Evolutionary conservation across 257 asterid genomes (phyloP).

Genomic region (Solanum chiquidenum): DNA sequence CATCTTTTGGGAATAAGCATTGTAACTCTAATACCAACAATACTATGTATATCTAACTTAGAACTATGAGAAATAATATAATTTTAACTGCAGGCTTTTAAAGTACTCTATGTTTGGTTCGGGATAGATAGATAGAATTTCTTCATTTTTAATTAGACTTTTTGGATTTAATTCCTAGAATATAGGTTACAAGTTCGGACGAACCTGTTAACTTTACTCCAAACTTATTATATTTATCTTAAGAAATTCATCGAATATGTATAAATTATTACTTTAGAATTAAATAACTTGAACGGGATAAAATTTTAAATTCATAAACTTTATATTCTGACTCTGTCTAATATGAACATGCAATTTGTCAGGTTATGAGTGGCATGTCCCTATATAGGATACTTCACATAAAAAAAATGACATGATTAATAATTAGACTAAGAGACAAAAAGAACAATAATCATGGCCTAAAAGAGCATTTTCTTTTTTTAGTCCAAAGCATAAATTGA

Average conservation of each 20-base stretch:
- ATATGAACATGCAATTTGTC: background rate
- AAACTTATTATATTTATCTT: background rate
- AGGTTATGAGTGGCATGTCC: background rate
- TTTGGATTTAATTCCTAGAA: fast-evolving
- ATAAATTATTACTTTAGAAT: background rate
- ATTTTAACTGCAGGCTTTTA: background rate
- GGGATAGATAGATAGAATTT: too few species aligned
- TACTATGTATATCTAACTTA: background rate
- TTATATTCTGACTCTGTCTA: too few species aligned
- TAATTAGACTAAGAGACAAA: background rate
- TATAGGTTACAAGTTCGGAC: fast-evolving
- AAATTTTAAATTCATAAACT: too few species aligned
- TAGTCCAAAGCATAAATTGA: too few species aligned
- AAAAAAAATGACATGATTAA: background rate
- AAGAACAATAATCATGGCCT: background rate
- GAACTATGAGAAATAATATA: background rate
- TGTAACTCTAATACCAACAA: constrained; percentile 6
- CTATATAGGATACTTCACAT: background rate
- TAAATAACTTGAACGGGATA: too few species aligned
- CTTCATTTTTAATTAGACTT: background rate
- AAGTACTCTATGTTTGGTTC: background rate
- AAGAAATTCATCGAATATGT: background rate
- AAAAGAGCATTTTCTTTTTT: background rate
- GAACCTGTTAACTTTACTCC: fast-evolving
- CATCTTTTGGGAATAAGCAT: constrained; percentile 15